phyloP scores from a whole-genome alignment of 768 basidiomycete genomes.

The Hebeloma cylindrosporum region DNA sequence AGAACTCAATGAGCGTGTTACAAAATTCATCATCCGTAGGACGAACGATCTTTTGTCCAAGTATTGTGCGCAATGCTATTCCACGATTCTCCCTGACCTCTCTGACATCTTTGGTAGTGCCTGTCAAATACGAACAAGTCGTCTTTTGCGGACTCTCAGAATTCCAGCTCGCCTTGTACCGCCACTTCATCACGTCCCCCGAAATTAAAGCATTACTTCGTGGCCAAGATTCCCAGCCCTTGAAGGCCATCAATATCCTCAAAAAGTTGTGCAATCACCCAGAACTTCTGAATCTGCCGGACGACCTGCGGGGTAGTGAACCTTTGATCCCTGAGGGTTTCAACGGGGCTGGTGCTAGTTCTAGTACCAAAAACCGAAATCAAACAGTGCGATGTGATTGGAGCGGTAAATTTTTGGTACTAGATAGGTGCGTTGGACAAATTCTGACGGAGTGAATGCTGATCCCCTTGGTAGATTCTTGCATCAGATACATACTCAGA shows the following conservation, averaged over 20 bases:
- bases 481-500: conserved; percentile 76
- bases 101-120: conserved; percentile 56
- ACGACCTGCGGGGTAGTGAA: conserved; percentile 82
- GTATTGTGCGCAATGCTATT: conserved; percentile 64
- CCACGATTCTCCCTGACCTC: conserved; percentile 3
- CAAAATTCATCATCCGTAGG: conserved; percentile 91
- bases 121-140: conserved; percentile 98
- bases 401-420: conserved; percentile 89
- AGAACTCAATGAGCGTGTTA: conserved; percentile 83
- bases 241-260: conserved; percentile 92
- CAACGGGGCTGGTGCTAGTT: conserved; percentile 50
- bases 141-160: conserved; percentile 88
- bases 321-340: conserved; percentile 81
- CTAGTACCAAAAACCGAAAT: conserved; percentile 42
- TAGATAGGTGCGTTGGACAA: conserved; percentile 68
- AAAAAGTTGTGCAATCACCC: conserved; percentile 97
- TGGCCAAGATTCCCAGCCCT: conserved; percentile 86
- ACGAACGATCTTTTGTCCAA: conserved; percentile 95
- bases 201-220: conserved; percentile 89
- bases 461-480: conserved; percentile 60
- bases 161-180: conserved; percentile 83
- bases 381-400: conserved; percentile 72
- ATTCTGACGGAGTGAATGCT: background rate
- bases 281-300: conserved; percentile 81
- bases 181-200: conserved; percentile 87